Evolutionary conservation across 257 asterid genomes (phyloP), one percentile per base, ranked within the genome.

Genomic region (Handroanthus guayacan): DNA sequence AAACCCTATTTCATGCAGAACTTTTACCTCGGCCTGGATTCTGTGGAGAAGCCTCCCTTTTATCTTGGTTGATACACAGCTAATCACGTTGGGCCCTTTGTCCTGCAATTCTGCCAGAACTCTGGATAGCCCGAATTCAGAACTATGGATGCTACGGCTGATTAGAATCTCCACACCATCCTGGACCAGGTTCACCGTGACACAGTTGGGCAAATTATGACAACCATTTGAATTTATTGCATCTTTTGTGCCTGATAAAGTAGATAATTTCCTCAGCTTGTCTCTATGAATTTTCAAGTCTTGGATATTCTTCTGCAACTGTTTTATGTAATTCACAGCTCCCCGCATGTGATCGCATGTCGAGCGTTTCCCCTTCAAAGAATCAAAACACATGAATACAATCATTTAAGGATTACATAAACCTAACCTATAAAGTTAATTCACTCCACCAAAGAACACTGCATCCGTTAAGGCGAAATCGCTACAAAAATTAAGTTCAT

Each of bases 291-390:
- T 55, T 41, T 63, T 66, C 77, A 86, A 45, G 44, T 83, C 81
- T 11, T 75, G 62, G 25, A 84, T 75, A 0, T 80, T 86, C 3
- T 74, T 78, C 56, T 82, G 71, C 82, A 77, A 55, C 20, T 51
- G 64, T 38, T 86, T 67, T 57, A 87, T 90, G 84, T 87, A 85
- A 73, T 80, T 83, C 73, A 51, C 82, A 0, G 96, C 89, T 76
- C 68, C 89, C 6, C 83, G 87, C 82, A 89, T 84, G 80, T 87
- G 86, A 62, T 90, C 96, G 34, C 89, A 77, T 20, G 76, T 73
- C 3, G 91, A 80, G 34, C 88, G 85, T 74, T 85, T 88, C 68
- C 89, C 94, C 94, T 87, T 68, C n/a, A 56, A 20, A n/a, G 11
- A 14, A 14, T 1, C 70, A 5, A 13, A n/a, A 3, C 16, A 25